A percentile compares a stretch with the other conserved stretches of the same genome.
Evolutionary conservation across 768 basidiomycete genomes (phyloP).

Genomic region (Termitomyces sp.): DNA sequence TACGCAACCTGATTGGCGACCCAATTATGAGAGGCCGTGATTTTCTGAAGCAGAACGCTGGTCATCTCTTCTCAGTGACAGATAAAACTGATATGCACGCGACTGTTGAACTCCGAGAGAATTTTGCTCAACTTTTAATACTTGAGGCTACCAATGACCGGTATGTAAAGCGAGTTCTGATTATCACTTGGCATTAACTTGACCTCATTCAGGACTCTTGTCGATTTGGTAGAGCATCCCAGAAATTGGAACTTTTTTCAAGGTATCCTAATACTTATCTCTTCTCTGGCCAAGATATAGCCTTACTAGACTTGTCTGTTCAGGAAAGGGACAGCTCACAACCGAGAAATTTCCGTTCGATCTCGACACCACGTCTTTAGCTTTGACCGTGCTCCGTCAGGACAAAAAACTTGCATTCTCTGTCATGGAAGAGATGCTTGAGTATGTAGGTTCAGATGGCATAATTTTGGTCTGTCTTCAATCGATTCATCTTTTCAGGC

Average conservation of each 20-base stretch:
- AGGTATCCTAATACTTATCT: slow-evolving; percentile 19
- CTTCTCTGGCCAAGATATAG: background rate
- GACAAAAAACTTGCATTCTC: slow-evolving; percentile 28
- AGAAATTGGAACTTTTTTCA: slow-evolving; percentile 54
- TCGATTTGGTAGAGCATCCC: slow-evolving; percentile 35
- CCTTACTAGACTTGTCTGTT: background rate
- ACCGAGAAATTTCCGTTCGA: slow-evolving; percentile 49
- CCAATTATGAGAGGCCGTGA: slow-evolving; percentile 37
- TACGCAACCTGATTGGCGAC: slow-evolving; percentile 44
- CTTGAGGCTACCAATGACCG: slow-evolving; percentile 44
- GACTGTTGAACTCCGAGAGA: slow-evolving; percentile 39
- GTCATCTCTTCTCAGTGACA: slow-evolving; percentile 40
- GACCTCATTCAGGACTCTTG: slow-evolving; percentile 31
- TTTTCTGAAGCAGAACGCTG: slow-evolving; percentile 36
- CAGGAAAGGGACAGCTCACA: slow-evolving; percentile 37
- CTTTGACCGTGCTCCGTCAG: slow-evolving; percentile 34
- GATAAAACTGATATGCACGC: slow-evolving; percentile 21
- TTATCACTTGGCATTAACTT: background rate
- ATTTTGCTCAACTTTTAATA: slow-evolving; percentile 56
- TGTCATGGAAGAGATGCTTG: slow-evolving; percentile 55
- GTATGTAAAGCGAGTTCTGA: slow-evolving; percentile 19
- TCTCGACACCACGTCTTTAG: slow-evolving; percentile 55
- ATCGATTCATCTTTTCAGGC: background rate
- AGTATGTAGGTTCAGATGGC: slow-evolving; percentile 43
- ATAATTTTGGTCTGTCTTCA: slow-evolving; percentile 37